Percentiles rank a stretch among this genome's conserved stretches.
Evolutionary conservation across 73 alveolate species (phyloP).

Genomic region (Tetrahymena elliotti): DNA sequence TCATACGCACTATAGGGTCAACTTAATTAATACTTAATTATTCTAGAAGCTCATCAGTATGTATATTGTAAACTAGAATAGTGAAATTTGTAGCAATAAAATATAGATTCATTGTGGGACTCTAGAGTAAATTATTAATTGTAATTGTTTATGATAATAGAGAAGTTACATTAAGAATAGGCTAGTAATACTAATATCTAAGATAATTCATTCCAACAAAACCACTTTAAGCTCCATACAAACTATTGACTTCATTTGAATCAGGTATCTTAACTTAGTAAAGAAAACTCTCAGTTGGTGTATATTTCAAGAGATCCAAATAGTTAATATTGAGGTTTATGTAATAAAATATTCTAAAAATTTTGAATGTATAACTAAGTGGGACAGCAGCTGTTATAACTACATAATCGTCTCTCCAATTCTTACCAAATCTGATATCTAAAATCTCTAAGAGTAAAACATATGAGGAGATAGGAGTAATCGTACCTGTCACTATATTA

Average conservation of each 20-base stretch:
- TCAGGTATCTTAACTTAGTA: not conserved
- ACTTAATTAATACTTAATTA: not conserved
- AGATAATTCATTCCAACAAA: not conserved
- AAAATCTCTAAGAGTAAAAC: not conserved
- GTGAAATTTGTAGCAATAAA: not conserved
- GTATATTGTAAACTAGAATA: not conserved
- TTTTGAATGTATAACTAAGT: not conserved
- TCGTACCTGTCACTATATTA: not conserved
- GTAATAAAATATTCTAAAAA: not conserved
- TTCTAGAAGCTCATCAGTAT: not conserved
- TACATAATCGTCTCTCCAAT: not conserved
- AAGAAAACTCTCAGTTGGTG: not conserved
- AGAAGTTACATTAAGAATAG: not conserved
- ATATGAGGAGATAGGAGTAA: not conserved
- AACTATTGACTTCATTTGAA: not conserved
- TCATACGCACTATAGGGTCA: not conserved
- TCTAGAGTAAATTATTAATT: no score
- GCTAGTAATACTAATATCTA: not conserved
- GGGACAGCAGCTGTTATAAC: not conserved
- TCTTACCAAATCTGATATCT: not conserved
- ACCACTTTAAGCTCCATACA: not conserved
- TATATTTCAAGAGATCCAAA: not conserved
- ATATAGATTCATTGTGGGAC: not conserved
- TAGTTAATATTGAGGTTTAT: not conserved
- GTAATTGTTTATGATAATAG: not conserved